Conservation (phyloP, 306 rosid genomes). For the Rosa chinensis region DNA sequence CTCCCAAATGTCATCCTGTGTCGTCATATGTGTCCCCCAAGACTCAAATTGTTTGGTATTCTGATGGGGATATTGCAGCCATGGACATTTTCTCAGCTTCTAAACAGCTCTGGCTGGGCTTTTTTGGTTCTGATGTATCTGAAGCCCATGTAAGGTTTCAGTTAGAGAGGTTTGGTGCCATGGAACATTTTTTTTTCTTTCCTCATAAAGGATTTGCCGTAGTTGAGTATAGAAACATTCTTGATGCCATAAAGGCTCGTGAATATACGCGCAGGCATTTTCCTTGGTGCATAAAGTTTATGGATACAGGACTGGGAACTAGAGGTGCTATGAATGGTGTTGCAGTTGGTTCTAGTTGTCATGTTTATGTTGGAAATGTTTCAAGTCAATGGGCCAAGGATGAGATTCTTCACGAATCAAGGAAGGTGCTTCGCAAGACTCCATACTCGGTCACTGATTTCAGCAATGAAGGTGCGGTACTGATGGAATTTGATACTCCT, state of each 20-base stretch:
- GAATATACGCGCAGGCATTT: slow-evolving; percentile 64
- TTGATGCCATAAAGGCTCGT: slow-evolving; percentile 79
- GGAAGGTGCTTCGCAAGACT: slow-evolving; percentile 64
- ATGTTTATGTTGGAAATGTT: slow-evolving; percentile 71
- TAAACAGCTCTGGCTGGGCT: slow-evolving; percentile 87
- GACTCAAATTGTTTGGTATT: slow-evolving; percentile 62
- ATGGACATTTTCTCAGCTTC: slow-evolving; percentile 87
- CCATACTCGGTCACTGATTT: slow-evolving; percentile 72
- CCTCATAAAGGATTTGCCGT: slow-evolving; percentile 75
- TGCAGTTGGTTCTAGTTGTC: slow-evolving; percentile 82
- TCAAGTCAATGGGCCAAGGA: slow-evolving; percentile 88
- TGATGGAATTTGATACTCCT: slow-evolving; percentile 85
- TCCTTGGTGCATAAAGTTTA: slow-evolving; percentile 79
- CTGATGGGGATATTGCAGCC: slow-evolving; percentile 84
- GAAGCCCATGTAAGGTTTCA: slow-evolving; percentile 84
- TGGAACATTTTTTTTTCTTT: slow-evolving; percentile 66
- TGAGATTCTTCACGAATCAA: slow-evolving; percentile 82
- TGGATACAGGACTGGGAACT: slow-evolving; percentile 89
- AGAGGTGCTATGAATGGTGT: slow-evolving; percentile 77
- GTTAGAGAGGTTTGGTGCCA: slow-evolving; percentile 82
- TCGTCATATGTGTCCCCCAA: slow-evolving; percentile 45
- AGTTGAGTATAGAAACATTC: slow-evolving; percentile 78
- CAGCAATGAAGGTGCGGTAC: slow-evolving; percentile 74
- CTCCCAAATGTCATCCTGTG: slow-evolving; percentile 60
- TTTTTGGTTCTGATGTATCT: slow-evolving; percentile 56